Percentiles rank a stretch among this genome's conserved stretches.
phyloP scores from a whole-genome alignment of 345 rosid genomes.

The Moricandia moricandioides region DNA sequence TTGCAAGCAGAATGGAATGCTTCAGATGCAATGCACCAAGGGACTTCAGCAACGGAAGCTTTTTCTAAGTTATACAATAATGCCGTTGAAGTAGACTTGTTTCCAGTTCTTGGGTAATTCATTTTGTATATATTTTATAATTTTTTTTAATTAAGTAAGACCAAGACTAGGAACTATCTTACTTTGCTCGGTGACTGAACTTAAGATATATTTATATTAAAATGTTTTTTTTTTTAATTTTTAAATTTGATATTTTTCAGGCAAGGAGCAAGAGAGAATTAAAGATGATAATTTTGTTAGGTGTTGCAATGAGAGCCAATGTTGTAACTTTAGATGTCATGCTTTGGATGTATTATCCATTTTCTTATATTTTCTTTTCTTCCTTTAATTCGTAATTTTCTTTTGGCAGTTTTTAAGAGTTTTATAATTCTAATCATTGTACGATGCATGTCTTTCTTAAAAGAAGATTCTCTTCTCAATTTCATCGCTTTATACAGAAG shows the following conservation, averaged over 20 bases:
- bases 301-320: conserved; percentile 34
- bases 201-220: not conserved
- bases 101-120: conserved; percentile 32
- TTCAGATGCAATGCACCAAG: conserved; percentile 89
- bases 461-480: conserved; percentile 55
- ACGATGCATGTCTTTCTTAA: conserved; percentile 67
- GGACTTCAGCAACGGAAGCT: conserved; percentile 47
- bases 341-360: conserved; percentile 43
- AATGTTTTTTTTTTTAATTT: not conserved
- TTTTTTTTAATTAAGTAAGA: not conserved
- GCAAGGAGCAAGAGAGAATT: conserved; percentile 24
- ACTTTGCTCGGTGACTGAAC: not conserved
- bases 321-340: conserved; percentile 39
- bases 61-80: conserved; percentile 27
- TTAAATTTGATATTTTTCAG: conserved; percentile 1
- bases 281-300: conserved; percentile 41
- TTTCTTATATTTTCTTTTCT: conserved; percentile 13
- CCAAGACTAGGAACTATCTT: not conserved
- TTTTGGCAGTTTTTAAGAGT: conserved; percentile 31
- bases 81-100: conserved; percentile 24
- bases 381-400: conserved; percentile 33
- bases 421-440: conserved; percentile 46
- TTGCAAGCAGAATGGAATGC: conserved; percentile 88
- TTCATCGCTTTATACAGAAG: conserved; percentile 27
- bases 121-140: not conserved